phyloP scores from a whole-genome alignment of 768 basidiomycete species.

The Ephemerocybe angulata region DNA sequence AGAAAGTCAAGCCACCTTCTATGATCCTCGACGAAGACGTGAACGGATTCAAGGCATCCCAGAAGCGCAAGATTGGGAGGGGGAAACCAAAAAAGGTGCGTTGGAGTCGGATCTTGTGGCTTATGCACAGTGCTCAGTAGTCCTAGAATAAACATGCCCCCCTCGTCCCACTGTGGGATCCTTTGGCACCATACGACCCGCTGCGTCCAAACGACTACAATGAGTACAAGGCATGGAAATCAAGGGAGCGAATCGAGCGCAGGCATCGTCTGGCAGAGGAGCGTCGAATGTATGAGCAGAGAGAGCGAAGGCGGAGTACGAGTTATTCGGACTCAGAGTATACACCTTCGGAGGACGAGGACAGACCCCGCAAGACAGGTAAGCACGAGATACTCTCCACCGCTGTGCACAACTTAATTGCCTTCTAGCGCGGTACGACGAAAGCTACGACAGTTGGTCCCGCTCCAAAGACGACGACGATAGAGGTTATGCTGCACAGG shows the following conservation, averaged over 20 bases:
- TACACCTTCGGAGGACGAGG: conserved; percentile 63
- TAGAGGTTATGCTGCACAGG: conserved; percentile 22
- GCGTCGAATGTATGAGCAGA: conserved; percentile 52
- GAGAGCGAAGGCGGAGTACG: conserved; percentile 50
- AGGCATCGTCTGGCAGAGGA: conserved; percentile 65
- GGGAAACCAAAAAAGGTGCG: conserved; percentile 62
- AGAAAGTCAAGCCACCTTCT: conserved; percentile 85
- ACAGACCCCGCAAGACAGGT: conserved; percentile 69
- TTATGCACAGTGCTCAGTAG: conserved; percentile 1
- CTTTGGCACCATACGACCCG: conserved; percentile 75
- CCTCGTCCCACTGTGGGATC: conserved; percentile 65
- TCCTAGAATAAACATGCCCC: conserved; percentile 59
- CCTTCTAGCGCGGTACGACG: conserved; percentile 45
- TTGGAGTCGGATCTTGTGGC: conserved; percentile 18
- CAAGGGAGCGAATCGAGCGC: conserved; percentile 69
- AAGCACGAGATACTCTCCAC: conserved; percentile 12
- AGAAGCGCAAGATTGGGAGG: conserved; percentile 47
- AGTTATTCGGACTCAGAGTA: conserved; percentile 67
- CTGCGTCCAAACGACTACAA: conserved; percentile 84
- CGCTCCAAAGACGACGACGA: conserved; percentile 15
- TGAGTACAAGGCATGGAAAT: conserved; percentile 81
- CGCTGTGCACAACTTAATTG: conserved; percentile 7
- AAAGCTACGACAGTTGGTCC: conserved; percentile 51
- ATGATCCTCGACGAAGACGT: conserved; percentile 89
- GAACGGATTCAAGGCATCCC: conserved; percentile 70